Evolutionary conservation across 2,329 filamentous ascomycete genomes (phyloP).

Genomic region (Myriosclerotinia scirpicola): DNA sequence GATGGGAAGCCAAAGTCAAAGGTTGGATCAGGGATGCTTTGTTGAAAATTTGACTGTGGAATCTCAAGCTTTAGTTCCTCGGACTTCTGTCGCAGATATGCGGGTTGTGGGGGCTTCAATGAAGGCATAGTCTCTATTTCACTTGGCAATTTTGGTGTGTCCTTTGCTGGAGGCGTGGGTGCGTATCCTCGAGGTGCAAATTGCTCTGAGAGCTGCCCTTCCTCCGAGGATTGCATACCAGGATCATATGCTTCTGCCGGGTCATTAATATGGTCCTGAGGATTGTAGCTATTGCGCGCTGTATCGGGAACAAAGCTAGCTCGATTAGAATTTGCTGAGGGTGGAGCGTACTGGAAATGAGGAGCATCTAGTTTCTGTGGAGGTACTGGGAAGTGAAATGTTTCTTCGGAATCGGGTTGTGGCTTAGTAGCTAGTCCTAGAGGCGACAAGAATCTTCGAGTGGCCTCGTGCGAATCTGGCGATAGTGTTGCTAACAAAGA

Average conservation of each 20-base stretch:
- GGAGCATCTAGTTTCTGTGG: conserved; percentile 50
- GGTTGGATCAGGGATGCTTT: conserved; percentile 40
- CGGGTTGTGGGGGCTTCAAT: conserved; percentile 26
- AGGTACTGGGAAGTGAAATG: conserved; percentile 59
- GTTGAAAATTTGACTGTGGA: conserved; percentile 24
- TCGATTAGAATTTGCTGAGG: conserved; percentile 44
- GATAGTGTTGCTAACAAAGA: conserved; percentile 19
- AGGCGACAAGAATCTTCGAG: conserved; percentile 37
- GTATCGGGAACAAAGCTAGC: conserved; percentile 21
- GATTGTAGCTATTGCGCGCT: conserved; percentile 37
- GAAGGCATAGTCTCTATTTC: conserved; percentile 13
- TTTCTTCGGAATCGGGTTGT: conserved; percentile 34
- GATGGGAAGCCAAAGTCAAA: conserved; percentile 80
- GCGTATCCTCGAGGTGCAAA: conserved; percentile 26
- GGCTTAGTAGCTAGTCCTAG: conserved; percentile 8
- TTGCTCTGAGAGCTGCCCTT: conserved; percentile 28
- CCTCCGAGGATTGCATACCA: conserved; percentile 8
- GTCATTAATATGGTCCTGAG: conserved; percentile 33
- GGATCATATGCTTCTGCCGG: conserved; percentile 29
- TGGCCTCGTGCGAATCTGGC: conserved; percentile 45
- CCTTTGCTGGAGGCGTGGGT: conserved; percentile 22
- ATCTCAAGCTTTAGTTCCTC: conserved; percentile 33
- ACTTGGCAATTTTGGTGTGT: conserved; percentile 14
- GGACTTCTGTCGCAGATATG: conserved; percentile 30
- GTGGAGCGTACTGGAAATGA: conserved; percentile 60